Conservation (phyloP, 768 basidiomycete species). For the Asterophora parasitica region DNA sequence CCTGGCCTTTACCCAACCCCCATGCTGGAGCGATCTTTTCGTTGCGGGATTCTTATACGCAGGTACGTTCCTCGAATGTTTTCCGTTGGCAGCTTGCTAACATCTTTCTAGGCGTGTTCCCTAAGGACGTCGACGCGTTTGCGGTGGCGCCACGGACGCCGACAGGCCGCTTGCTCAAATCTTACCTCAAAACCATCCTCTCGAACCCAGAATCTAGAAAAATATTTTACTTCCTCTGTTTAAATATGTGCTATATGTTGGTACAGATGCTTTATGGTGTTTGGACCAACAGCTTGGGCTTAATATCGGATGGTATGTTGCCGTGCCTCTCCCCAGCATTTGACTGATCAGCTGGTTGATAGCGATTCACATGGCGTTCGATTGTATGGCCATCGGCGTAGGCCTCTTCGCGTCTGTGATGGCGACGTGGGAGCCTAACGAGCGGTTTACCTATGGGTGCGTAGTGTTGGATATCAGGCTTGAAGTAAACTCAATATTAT, state of each 20-base stretch:
- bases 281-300: constrained; percentile 94
- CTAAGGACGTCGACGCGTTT: constrained; percentile 39
- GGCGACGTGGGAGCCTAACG: constrained; percentile 96
- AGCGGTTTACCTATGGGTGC: constrained; percentile 92
- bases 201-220: constrained; percentile 89
- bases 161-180: constrained; percentile 48
- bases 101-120: constrained; percentile 44
- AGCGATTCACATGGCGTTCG: constrained; percentile 99
- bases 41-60: constrained; percentile 57
- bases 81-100: background rate
- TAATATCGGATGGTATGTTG: constrained; percentile 87
- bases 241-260: constrained; percentile 95
- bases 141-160: constrained; percentile 44
- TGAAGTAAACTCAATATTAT: background rate
- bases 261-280: constrained; percentile 97
- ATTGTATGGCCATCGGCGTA: constrained; percentile 95
- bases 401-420: constrained; percentile 95
- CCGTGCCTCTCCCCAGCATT: constrained; percentile 1
- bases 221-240: constrained; percentile 94
- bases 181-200: constrained; percentile 86
- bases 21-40: constrained; percentile 53
- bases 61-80: constrained; percentile 37
- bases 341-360: constrained; percentile 6
- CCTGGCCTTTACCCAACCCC: constrained; percentile 60
- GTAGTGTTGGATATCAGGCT: constrained; percentile 14